Evolutionary conservation across 306 rosid genomes (phyloP), one percentile per base, ranked within the genome.

Genomic region (Spatholobus suberectus): DNA sequence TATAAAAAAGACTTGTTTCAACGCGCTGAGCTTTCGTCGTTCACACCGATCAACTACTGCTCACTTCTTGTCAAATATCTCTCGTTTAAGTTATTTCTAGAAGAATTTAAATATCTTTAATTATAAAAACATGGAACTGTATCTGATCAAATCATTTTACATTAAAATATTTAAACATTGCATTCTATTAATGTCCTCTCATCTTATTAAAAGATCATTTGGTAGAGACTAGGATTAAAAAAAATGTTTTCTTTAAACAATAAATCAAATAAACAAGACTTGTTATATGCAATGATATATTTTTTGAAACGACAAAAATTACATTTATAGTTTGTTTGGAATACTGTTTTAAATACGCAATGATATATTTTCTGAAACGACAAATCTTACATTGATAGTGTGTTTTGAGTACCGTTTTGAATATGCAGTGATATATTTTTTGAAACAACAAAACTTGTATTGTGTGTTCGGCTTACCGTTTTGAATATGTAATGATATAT

Each of bases 1-100:
- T 40, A 55, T 23, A 70, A 80, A 69, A 27, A 27, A 18, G 70
- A 46, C 32, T 40, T 21, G 35, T 78, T 84, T 72, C 71, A 78
- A 77, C 77, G 51, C 72, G 34, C 46, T 55, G 17, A 13, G 52
- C 70, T 47, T 82, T 65, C 18, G 20, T 65, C 61, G 6, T 49
- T 68, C 37, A 24, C 85, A 37, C 68, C 73, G 46, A 72, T 46
- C 73, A 71, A 47, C 61, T 13, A 35, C 61, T 18, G 44, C 23
- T 49, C 62, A 9, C 32, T 18, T 38, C 0, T 5, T 58, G 17
- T 71, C 73, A 13, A 58, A 79, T 15, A 26, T 37, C 18, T 78
- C 52, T 18, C 5, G 12, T 79, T 78, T 12, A 29, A 34, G 15
- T n/a, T 11, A 43, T 29, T 58, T 10, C n/a, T 69, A 78, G 26